Base-by-base conservation (phyloP, 2,329 filamentous ascomycete genomes). In the Botrytis fabae region DNA sequence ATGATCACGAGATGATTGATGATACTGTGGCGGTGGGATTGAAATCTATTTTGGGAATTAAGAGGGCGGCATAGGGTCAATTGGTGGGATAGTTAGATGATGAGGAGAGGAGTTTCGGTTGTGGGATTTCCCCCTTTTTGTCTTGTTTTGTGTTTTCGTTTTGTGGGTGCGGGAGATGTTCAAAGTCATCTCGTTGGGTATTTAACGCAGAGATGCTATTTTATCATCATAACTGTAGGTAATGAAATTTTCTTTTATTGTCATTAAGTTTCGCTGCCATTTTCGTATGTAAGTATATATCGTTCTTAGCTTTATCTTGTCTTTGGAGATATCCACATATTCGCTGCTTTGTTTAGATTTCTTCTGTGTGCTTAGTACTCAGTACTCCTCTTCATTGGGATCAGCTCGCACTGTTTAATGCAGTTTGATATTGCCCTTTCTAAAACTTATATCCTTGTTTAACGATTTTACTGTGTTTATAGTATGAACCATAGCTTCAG, bases 131-230 rank as follows among this genome's bases (percentile, higher is more conserved):
- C 44, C n/a, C 12, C 14, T n/a, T 57, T 57, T 54, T 54, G 38
- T 38, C 38, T 38, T 38, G 8, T 38, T 38, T 38, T 0, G 25
- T n/a, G 25, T n/a, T n/a, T 32, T 28, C n/a, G n/a, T 57, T 57
- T 57, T 14, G 14, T 18, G 51, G 7, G 16, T 2, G 16, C 3
- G n/a, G 32, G 32, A 4, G 2, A 32, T 32, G 12, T n/a, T 5
- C n/a, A 3, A n/a, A 3, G 14, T 16, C 7, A 12, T 12, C 5
- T n/a, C 6, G 1, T 0, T 51, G 25, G 5, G n/a, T 22, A 51
- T 14, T n/a, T 4, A 6, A 25, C 5, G 10, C 1, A n/a, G 2
- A 14, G 10, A n/a, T 51, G 14, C 1, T 12, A 0, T 25, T 0
- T 0, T n/a, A 14, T 25, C 0, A 6, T 51, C 22, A 6, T 51